phyloP scores from a whole-genome alignment of 140 eudicot genomes.

The Cichorium intybus region DNA sequence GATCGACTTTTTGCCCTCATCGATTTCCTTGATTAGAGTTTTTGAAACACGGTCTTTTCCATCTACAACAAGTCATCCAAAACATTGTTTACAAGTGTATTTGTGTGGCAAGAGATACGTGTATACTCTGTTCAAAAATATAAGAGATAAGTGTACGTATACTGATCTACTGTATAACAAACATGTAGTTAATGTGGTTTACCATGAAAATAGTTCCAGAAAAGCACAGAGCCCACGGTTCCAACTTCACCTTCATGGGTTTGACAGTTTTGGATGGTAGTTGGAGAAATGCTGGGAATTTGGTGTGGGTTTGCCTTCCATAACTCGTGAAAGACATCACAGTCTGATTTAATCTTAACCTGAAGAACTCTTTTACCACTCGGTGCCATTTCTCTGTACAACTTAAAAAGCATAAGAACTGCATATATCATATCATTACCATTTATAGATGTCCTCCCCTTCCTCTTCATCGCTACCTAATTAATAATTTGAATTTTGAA shows the following conservation, averaged over 20 bases:
- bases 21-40: neutral
- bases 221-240: constrained; percentile 16
- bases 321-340: constrained; percentile 35
- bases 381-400: constrained; percentile 17
- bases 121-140: too few relatives aligned
- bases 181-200: too few relatives aligned
- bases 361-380: constrained; percentile 15
- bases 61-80: constrained; percentile 3
- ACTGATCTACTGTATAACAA: too few relatives aligned
- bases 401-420: neutral
- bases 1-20: constrained; percentile 13
- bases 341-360: constrained; percentile 12
- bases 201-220: constrained; percentile 37
- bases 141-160: too few relatives aligned
- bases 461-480: neutral
- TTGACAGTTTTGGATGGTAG: constrained; percentile 19
- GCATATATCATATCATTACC: neutral
- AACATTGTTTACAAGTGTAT: neutral
- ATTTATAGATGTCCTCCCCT: neutral
- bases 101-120: neutral
- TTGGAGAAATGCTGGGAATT: constrained; percentile 8
- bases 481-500: too few relatives aligned
- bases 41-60: constrained; percentile 15
- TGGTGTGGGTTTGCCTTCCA: constrained; percentile 25
- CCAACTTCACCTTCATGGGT: constrained; percentile 25